A percentile compares a stretch with the other conserved stretches of the same genome.
Conservation (phyloP, 1,284 basidiomycete species). For the Puccinia hordei region DNA sequence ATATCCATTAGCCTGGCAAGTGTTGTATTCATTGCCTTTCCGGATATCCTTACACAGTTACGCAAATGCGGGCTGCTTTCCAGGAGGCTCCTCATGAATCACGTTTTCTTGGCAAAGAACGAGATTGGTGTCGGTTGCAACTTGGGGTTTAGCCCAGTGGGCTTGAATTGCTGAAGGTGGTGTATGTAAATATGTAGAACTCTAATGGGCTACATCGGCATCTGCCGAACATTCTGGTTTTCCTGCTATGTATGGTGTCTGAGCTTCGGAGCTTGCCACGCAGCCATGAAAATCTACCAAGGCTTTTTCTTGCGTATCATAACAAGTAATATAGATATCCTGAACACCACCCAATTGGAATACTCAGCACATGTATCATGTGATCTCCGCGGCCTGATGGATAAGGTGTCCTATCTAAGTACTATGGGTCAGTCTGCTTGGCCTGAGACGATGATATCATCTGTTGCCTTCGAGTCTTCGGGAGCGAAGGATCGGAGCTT, state of each 20-base stretch:
- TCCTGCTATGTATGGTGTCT: too few relatives aligned
- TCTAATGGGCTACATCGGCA: too few relatives aligned
- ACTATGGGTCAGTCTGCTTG: neutral
- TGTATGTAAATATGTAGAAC: too few relatives aligned
- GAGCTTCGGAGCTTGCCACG: too few relatives aligned
- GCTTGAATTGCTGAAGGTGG: too few relatives aligned
- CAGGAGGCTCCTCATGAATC: neutral
- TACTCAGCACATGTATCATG: neutral
- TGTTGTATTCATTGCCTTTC: slow-evolving; percentile 5
- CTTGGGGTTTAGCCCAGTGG: too few relatives aligned
- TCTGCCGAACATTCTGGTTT: too few relatives aligned
- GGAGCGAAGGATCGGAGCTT: neutral
- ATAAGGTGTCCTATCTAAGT: neutral
- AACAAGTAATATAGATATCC: too few relatives aligned
- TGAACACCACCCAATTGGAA: neutral
- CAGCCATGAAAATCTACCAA: too few relatives aligned
- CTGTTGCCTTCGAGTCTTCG: neutral
- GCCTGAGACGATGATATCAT: neutral
- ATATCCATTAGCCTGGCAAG: neutral
- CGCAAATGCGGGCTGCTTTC: neutral
- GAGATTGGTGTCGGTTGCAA: neutral
- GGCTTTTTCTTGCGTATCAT: too few relatives aligned
- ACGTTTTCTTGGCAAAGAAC: neutral
- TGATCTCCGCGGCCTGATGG: slow-evolving; percentile 13
- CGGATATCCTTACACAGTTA: neutral